Evolutionary conservation across 345 rosid species (phyloP), one percentile per base, ranked within the genome.

Genomic region (Gossypium ekmanianum): DNA sequence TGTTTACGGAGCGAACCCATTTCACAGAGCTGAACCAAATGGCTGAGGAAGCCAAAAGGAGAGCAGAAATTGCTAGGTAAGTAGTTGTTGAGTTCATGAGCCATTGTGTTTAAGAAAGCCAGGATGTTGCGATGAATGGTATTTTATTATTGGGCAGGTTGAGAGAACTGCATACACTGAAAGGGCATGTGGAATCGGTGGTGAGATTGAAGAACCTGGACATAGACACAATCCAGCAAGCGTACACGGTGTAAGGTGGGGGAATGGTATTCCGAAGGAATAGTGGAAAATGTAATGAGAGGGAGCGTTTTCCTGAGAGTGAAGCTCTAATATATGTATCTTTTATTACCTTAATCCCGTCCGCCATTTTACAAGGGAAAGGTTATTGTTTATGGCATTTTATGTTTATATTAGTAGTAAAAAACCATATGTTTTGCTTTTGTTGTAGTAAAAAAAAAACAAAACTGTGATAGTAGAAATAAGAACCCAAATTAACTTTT

Each of bases 41-140:
- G 87, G 95, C 99, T 11, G 98, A 93, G 79, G 99, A 95, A 82
- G 99, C 99, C 45, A 95, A 91, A 84, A 85, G 98, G 81, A 89
- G 98, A 82, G 98, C 99, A 27, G 99, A 95, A 84, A 95, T 95
- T 62, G 97, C 98, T 11, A 89, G 99, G 98, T 95, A 80, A 54
- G 67, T 65, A 47, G 11, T 61, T 59, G 13, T 54, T 51, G 5
- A 57, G 20, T 9, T 18, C 14, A 8, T 34, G 7, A 1, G 41
- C 39, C 39, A 34, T 34, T 34, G 39, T 34, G 39, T 34, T 34
- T 4, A 34, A 4, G 4, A 34, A 34, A 34, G 41, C 7, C 1
- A 34, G 41, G 41, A 34, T 34, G 41, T 34, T 34, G 41, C 7
- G 29, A 57, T 22, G 7, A 27, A 22, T 9, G 20, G 3, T 18